phyloP scores from a whole-genome alignment of 2,329 filamentous ascomycete species.

The Apiospora saccharicola region DNA sequence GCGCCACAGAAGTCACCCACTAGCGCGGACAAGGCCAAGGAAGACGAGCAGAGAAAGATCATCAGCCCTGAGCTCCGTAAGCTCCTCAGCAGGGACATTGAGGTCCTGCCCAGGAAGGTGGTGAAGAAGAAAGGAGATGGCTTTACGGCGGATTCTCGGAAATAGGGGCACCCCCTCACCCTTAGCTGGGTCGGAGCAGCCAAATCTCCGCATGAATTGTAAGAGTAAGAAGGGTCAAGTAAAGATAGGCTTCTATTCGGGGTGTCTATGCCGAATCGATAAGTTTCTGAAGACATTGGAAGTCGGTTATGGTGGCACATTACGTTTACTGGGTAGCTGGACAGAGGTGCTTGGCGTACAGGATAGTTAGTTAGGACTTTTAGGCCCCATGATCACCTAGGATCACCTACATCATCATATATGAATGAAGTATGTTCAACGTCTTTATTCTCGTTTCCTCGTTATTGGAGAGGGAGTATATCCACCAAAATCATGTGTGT shows the following conservation, averaged over 20 bases:
- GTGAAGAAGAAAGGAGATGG: conserved; percentile 39
- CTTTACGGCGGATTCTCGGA: conserved; percentile 33
- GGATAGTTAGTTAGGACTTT: neutral
- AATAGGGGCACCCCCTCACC: neutral
- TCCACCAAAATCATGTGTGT: neutral
- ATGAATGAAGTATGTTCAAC: neutral
- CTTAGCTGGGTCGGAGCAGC: neutral
- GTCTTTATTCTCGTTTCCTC: neutral
- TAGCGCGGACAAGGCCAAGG: conserved; percentile 48
- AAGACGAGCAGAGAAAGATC: conserved; percentile 49
- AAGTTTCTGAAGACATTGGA: neutral
- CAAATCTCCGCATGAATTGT: neutral
- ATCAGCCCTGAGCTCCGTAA: conserved; percentile 65
- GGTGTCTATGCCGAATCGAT: neutral
- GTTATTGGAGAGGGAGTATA: neutral
- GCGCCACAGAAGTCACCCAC: conserved; percentile 31
- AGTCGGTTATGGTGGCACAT: neutral
- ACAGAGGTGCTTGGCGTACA: neutral
- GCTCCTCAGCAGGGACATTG: conserved; percentile 53
- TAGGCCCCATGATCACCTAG: neutral
- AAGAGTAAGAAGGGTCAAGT: neutral
- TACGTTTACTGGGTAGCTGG: neutral
- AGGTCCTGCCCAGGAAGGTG: conserved; percentile 39
- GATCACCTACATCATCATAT: neutral
- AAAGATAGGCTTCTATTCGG: neutral